These are phyloP conservation scores for Tremellales sp. DNA, from an alignment of 1,284 basidiomycete species.

Conservation along the genomic window DNA sequence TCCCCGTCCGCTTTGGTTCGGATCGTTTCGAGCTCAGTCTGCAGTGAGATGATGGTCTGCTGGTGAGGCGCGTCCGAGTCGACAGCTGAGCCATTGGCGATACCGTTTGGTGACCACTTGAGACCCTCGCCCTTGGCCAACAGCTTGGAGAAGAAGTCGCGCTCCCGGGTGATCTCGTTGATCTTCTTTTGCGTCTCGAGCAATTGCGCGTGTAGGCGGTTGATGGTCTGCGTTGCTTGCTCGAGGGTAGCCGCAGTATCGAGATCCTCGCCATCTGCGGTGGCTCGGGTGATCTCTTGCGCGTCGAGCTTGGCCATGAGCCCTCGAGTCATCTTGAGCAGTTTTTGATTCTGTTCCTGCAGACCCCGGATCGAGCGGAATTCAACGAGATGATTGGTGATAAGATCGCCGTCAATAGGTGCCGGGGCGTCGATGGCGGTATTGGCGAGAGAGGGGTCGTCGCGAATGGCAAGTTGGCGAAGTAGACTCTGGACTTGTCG, in stretches of 20 bases:
- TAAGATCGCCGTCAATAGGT: conserved; percentile 63
- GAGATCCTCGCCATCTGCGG: conserved; percentile 61
- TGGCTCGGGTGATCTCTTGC: conserved; percentile 65
- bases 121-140: conserved; percentile 50
- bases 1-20: conserved; percentile 63
- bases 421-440: conserved; percentile 60
- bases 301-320: conserved; percentile 71
- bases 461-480: conserved; percentile 70
- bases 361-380: conserved; percentile 76
- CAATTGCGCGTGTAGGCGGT: conserved; percentile 70
- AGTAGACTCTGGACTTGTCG: conserved; percentile 76
- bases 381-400: conserved; percentile 83
- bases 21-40: conserved; percentile 59
- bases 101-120: conserved; percentile 20
- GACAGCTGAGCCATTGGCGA: conserved; percentile 23
- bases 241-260: conserved; percentile 63
- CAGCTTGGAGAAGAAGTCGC: conserved; percentile 77
- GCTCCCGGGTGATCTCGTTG: conserved; percentile 76
- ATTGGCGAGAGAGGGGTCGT: conserved; percentile 73
- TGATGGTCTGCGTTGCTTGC: conserved; percentile 82
- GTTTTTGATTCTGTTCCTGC: conserved; percentile 84
- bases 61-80: conserved; percentile 17
- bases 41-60: conserved; percentile 27
- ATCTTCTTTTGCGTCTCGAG: conserved; percentile 64
- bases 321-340: conserved; percentile 77